A percentile compares a stretch with the other conserved stretches of the same genome.
Conservation (phyloP, 2,329 filamentous ascomycete genomes). For the Neonectria neomacrospora region DNA sequence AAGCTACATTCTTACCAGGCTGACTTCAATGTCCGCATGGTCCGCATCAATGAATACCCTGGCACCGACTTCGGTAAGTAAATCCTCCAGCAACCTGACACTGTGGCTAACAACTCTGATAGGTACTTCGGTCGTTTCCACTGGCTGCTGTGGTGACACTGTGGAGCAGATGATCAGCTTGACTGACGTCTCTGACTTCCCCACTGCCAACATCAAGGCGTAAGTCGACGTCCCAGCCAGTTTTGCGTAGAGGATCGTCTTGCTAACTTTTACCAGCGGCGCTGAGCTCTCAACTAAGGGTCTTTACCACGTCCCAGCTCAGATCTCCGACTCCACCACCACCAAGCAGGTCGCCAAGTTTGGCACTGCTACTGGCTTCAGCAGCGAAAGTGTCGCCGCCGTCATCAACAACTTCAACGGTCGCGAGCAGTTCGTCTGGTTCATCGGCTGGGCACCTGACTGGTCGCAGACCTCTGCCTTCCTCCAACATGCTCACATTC, state of each 20-base stretch:
- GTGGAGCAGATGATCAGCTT: slow-evolving; percentile 28
- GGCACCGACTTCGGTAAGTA: slow-evolving; percentile 25
- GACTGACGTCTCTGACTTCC: slow-evolving; percentile 28
- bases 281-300: slow-evolving; percentile 32
- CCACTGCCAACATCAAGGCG: slow-evolving; percentile 32
- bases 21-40: slow-evolving; percentile 30
- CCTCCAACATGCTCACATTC: slow-evolving; percentile 33
- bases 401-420: slow-evolving; percentile 34
- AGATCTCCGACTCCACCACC: slow-evolving; percentile 24
- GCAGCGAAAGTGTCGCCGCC: slow-evolving; percentile 28
- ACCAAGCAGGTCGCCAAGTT: slow-evolving; percentile 32
- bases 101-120: not conserved
- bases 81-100: not conserved
- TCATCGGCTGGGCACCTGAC: slow-evolving; percentile 31
- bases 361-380: slow-evolving; percentile 23
- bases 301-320: slow-evolving; percentile 31
- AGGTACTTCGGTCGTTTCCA: not conserved
- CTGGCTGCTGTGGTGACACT: slow-evolving; percentile 10
- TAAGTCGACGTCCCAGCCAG: slow-evolving; percentile 1
- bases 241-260: too few species aligned
- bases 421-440: slow-evolving; percentile 36
- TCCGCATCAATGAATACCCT: slow-evolving; percentile 35
- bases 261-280: slow-evolving; percentile 11
- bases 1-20: slow-evolving; percentile 28
- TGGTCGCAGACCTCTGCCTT: slow-evolving; percentile 33